Conservation (phyloP, 768 basidiomycete species). For the Trametopsis cervina region DNA sequence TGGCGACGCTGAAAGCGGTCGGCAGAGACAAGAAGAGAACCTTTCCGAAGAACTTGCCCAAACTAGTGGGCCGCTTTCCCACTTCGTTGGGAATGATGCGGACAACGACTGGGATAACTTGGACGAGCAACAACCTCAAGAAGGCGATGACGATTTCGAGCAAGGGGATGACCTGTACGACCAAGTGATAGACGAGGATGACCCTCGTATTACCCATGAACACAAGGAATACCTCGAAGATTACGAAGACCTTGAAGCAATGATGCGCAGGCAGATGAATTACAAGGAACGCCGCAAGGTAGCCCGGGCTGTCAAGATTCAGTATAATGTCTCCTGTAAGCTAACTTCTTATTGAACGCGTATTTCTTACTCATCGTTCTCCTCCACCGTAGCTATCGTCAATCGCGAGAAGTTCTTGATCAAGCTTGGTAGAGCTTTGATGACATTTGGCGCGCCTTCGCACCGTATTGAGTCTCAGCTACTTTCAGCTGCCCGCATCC, state of each 20-base stretch:
- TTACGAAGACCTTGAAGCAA: slow-evolving; percentile 51
- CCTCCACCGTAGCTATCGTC: slow-evolving; percentile 49
- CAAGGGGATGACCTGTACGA: slow-evolving; percentile 8
- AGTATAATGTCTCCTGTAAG: slow-evolving; percentile 67
- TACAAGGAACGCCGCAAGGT: slow-evolving; percentile 62
- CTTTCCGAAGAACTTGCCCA: not conserved
- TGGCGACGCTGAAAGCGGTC: not conserved
- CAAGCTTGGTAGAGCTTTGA: slow-evolving; percentile 77
- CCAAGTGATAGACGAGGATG: slow-evolving; percentile 46
- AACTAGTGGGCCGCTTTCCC: slow-evolving; percentile 3
- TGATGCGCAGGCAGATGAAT: slow-evolving; percentile 54
- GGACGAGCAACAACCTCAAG: slow-evolving; percentile 1
- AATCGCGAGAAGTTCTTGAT: slow-evolving; percentile 80
- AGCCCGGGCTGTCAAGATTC: slow-evolving; percentile 54
- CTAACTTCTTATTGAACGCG: slow-evolving; percentile 1
- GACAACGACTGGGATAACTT: slow-evolving; percentile 13
- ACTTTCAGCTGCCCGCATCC: slow-evolving; percentile 75
- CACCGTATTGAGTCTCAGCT: slow-evolving; percentile 92
- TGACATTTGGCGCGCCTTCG: slow-evolving; percentile 87
- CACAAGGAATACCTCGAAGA: slow-evolving; percentile 40
- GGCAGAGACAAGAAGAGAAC: not conserved
- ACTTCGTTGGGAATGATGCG: slow-evolving; percentile 5
- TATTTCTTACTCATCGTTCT: not conserved
- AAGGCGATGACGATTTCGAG: not conserved
- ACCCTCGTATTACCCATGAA: slow-evolving; percentile 58